Evolutionary conservation across 768 basidiomycete species (phyloP).

Genomic region (Suillus subalutaceus): DNA sequence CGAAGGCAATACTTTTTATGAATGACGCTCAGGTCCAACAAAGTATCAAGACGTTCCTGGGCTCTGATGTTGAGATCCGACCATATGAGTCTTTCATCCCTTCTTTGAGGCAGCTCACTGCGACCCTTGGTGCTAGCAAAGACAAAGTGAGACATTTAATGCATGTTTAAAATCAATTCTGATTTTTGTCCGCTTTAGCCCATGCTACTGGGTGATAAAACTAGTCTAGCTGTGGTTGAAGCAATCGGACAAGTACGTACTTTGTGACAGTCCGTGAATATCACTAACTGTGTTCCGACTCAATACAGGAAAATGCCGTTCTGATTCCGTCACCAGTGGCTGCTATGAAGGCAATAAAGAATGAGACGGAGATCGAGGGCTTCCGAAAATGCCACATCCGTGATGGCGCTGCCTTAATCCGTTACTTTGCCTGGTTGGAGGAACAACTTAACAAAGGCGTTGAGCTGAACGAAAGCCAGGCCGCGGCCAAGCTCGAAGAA

Average conservation of each 20-base stretch:
- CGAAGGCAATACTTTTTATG: slow-evolving; percentile 68
- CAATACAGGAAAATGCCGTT: slow-evolving; percentile 54
- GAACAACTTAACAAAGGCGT: slow-evolving; percentile 68
- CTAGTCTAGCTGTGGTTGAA: slow-evolving; percentile 80
- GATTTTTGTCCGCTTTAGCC: slow-evolving; percentile 44
- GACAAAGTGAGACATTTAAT: slow-evolving; percentile 28
- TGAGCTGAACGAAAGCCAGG: slow-evolving; percentile 77
- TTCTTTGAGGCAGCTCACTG: slow-evolving; percentile 56
- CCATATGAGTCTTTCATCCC: slow-evolving; percentile 72
- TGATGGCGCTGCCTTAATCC: slow-evolving; percentile 84
- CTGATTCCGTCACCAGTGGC: slow-evolving; percentile 74
- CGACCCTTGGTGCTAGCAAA: slow-evolving; percentile 36
- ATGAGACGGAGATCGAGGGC: slow-evolving; percentile 79
- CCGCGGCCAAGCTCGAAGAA: slow-evolving; percentile 74
- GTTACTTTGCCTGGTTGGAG: slow-evolving; percentile 96
- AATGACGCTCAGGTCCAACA: slow-evolving; percentile 50
- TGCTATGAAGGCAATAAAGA: slow-evolving; percentile 82
- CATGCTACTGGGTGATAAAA: slow-evolving; percentile 75
- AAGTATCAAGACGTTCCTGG: slow-evolving; percentile 51
- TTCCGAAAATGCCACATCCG: slow-evolving; percentile 89
- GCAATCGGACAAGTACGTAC: slow-evolving; percentile 67
- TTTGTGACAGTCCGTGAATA: background rate
- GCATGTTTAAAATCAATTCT: slow-evolving; percentile 25
- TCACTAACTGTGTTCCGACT: slow-evolving; percentile 10
- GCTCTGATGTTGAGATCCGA: slow-evolving; percentile 59